Evolutionary conservation across 257 asterid species (phyloP), one percentile per base, ranked within the genome.

Genomic region (Linaria vulgaris): DNA sequence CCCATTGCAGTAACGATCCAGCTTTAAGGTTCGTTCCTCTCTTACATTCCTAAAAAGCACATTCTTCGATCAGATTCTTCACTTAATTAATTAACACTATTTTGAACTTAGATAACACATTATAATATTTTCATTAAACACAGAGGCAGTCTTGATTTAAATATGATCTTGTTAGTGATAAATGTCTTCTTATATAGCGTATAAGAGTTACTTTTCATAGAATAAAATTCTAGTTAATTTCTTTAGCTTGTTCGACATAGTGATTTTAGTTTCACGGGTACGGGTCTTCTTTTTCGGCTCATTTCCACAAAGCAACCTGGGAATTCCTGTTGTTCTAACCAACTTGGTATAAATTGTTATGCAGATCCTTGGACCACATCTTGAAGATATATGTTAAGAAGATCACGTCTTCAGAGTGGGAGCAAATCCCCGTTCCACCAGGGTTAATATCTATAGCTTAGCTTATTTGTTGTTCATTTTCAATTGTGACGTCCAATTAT

Each of bases 331-430:
- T 34, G 41, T 3, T 34, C 9, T 34, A 8, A 34, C 41, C 10
- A 1, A 34, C 10, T 34, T 34, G 5, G 41, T 34, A 34, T 34
- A 3, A 34, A 34, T 34, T 34, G 41, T 34, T 1, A 31, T 81
- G 72, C 94, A 92, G 99, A 88, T 89, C 96, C 63, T 77, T 92
- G 81, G 89, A 89, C 71, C 89, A 92, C 80, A 92, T 92, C 59
- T 59, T 92, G 80, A 85, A 96, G 79, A 80, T 89, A 71, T 88
- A 89, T 45, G 79, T 85, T 43, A 92, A 92, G 83, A 92, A 89
- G 91, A 95, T 85, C 69, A 89, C 87, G 67, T 74, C 76, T 80
- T 70, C 85, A 21, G 71, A 73, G 60, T 92, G 99, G 99, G 95
- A 85, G 78, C 95, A 77, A 79, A 72, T 89, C 46, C 85, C 82